Base-by-base conservation (phyloP, 1,284 basidiomycete genomes). In the Tilletia caries region DNA sequence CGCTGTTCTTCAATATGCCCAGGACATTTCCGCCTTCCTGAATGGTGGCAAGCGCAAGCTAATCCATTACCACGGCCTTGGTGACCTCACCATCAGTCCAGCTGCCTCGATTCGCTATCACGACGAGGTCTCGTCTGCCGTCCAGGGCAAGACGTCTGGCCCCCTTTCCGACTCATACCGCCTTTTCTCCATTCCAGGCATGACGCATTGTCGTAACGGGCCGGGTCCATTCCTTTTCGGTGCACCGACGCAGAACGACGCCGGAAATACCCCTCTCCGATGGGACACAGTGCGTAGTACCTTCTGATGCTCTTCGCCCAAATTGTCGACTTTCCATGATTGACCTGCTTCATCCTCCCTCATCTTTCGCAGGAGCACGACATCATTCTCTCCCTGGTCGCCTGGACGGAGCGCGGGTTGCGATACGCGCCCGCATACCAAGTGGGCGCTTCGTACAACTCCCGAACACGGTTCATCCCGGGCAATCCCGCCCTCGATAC, bases 171-270 rank as follows among this genome's bases (percentile, higher is more conserved):
- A 77, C 18, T 69, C 62, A 23, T 74, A 74, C 65, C 70, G 70
- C 5, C 66, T 75, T 67, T 79, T 69, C 70, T 46, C 69, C 25
- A 50, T 79, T 3, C 75, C 77, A 0, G 77, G 77, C 13, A 78
- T 76, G 50, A 46, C 37, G 3, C 77, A 79, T 69, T 76, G 71
- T 34, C 64, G 72, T 12, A 66, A 69, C 50, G 73, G 73, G 0
- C 13, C 46, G 3, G 72, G 72, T 10, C 29, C 72, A 3, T 72
- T 68, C 62, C 68, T 73, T 41, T 72, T 70, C 43, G 72, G 72
- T 32, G 37, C 37, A 15, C 27, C 52, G 12, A 72, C 72, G 25
- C 71, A 72, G 41, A 68, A 71, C n/a, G 71, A 69, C 43, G 52
- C 66, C 3, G 72, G 72, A 23, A 74, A 70, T 64, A 65, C 69